Evolutionary conservation across 2,329 filamentous ascomycete genomes (phyloP).

Genomic region (Aplosporella prunicola): DNA sequence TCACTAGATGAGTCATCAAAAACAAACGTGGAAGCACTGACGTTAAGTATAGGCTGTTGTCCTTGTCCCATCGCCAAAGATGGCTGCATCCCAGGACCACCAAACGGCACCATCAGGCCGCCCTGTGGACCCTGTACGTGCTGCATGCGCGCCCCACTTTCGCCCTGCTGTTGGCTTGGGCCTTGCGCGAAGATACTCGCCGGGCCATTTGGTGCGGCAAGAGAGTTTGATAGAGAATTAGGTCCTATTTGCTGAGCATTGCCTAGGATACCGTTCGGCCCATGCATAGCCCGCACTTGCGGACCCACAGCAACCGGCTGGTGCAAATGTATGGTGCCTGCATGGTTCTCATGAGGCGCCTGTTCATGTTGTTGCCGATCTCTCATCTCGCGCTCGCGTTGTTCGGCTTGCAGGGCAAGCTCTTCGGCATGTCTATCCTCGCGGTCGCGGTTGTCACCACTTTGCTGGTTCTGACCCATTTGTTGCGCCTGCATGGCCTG

Average conservation of each 20-base stretch:
- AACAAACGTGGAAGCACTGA: slow-evolving; percentile 28
- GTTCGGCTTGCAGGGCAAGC: slow-evolving; percentile 29
- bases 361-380: slow-evolving; percentile 61
- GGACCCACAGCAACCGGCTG: slow-evolving; percentile 75
- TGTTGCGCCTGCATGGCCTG: slow-evolving; percentile 34
- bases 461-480: slow-evolving; percentile 23
- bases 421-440: slow-evolving; percentile 38
- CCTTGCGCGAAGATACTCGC: slow-evolving; percentile 62
- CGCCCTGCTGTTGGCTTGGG: slow-evolving; percentile 49
- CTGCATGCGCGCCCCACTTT: slow-evolving; percentile 51
- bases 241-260: slow-evolving; percentile 45
- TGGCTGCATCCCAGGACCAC: slow-evolving; percentile 29
- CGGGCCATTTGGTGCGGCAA: slow-evolving; percentile 51
- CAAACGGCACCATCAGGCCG: slow-evolving; percentile 43
- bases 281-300: slow-evolving; percentile 74
- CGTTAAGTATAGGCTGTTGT: slow-evolving; percentile 75
- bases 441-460: slow-evolving; percentile 34
- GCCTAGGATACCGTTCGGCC: slow-evolving; percentile 73
- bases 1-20: slow-evolving; percentile 9
- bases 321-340: slow-evolving; percentile 82
- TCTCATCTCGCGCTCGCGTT: slow-evolving; percentile 50
- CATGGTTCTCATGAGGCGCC: slow-evolving; percentile 73
- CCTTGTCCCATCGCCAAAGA: slow-evolving; percentile 59
- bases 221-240: slow-evolving; percentile 42
- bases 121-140: slow-evolving; percentile 48